phyloP scores from a whole-genome alignment of 495 filamentous ascomycete species.

The Thozetella sp. region DNA sequence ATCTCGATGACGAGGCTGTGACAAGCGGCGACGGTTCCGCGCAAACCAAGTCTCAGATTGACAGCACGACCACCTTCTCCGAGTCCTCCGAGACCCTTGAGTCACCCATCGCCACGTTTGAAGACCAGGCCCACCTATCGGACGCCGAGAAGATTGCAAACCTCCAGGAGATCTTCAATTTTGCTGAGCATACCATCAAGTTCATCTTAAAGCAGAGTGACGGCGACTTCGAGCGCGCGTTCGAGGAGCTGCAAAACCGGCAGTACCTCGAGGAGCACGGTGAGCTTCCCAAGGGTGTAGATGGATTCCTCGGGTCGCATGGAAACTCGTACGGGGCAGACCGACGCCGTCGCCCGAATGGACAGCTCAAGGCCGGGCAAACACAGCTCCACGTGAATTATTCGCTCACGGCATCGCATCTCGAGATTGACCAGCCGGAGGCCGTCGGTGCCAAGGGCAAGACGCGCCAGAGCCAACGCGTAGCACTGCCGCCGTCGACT shows the following conservation, averaged over 20 bases:
- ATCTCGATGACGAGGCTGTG: constrained; percentile 13
- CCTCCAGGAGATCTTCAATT: constrained; percentile 69
- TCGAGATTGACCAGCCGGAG: background rate
- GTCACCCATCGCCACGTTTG: constrained; percentile 17
- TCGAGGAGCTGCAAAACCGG: constrained; percentile 81
- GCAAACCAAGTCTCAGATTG: constrained; percentile 6
- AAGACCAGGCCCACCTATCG: constrained; percentile 44
- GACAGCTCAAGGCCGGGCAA: background rate
- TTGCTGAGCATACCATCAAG: constrained; percentile 63
- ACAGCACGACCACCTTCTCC: constrained; percentile 26
- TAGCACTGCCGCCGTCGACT: background rate
- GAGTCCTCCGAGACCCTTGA: constrained; percentile 23
- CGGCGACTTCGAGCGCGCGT: constrained; percentile 64
- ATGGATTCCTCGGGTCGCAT: constrained; percentile 67
- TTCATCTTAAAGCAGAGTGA: constrained; percentile 65
- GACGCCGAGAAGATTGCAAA: constrained; percentile 57
- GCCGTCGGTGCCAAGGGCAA: background rate
- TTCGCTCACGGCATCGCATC: background rate
- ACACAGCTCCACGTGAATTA: constrained; percentile 4
- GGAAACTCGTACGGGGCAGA: constrained; percentile 7
- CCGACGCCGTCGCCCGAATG: background rate
- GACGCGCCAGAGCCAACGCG: background rate
- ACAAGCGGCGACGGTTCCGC: constrained; percentile 14
- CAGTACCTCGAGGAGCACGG: constrained; percentile 67
- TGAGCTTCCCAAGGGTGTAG: constrained; percentile 69